These are phyloP conservation scores for Alternaria atra DNA, from an alignment of 2,329 filamentous ascomycete genomes.

Conservation along the genomic window DNA sequence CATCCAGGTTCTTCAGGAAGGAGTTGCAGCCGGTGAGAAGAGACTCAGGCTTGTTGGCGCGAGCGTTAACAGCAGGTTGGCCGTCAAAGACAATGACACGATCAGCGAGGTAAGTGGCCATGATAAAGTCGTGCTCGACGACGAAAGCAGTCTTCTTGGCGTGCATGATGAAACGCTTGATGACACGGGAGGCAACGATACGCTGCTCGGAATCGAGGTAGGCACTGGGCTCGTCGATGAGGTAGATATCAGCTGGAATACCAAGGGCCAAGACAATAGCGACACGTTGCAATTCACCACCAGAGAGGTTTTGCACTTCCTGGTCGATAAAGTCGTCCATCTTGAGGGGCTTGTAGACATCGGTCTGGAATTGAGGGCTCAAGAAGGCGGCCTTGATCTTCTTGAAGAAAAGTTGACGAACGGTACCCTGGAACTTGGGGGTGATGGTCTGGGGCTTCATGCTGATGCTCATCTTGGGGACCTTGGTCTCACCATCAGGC, in stretches of 20 bases:
- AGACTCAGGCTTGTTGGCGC: conserved; percentile 89
- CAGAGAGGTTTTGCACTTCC: conserved; percentile 98
- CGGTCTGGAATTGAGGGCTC: conserved; percentile 97
- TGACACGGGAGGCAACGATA: conserved; percentile 95
- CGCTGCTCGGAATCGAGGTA: conserved; percentile 99
- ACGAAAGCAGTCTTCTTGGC: conserved; percentile 99
- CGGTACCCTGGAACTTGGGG: conserved; percentile 95
- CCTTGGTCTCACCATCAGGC: conserved; percentile 78
- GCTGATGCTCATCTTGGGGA: conserved; percentile 95
- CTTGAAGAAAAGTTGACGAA: conserved; percentile 99
- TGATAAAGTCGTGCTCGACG: conserved; percentile 99
- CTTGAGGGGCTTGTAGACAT: conserved; percentile 99
- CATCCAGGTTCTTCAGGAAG: conserved; percentile 95
- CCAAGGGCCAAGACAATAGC: conserved; percentile 97
- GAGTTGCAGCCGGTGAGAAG: conserved; percentile 94
- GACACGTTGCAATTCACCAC: conserved; percentile 99
- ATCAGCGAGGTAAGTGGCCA: conserved; percentile 84
- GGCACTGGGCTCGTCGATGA: conserved; percentile 86
- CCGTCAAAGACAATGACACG: conserved; percentile 99
- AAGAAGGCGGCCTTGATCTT: conserved; percentile 98
- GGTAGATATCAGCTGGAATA: conserved; percentile 94
- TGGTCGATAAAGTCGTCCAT: conserved; percentile 99
- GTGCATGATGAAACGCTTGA: conserved; percentile 99
- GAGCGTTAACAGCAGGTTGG: conserved; percentile 85
- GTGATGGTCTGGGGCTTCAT: conserved; percentile 99